Conservation (phyloP, 2,329 filamentous ascomycete genomes). For the Trichoderma brevicompactum region DNA sequence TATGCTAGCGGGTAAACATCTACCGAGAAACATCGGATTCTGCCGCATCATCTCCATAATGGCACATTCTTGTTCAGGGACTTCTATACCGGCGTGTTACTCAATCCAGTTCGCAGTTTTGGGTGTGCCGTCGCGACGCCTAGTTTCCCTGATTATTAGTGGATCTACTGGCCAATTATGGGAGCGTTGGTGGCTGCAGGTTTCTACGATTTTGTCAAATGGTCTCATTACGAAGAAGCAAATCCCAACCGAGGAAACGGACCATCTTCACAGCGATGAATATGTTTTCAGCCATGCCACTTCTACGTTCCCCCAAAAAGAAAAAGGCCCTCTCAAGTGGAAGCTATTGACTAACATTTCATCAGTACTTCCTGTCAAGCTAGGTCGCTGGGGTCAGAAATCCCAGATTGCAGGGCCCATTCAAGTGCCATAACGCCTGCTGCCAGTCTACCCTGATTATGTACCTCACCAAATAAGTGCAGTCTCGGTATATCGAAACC, state of each 20-base stretch:
- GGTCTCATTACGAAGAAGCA: slow-evolving; percentile 9
- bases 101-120: neutral
- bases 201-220: slow-evolving; percentile 11
- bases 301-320: too few species aligned
- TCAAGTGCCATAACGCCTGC: too few species aligned
- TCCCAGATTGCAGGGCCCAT: too few species aligned
- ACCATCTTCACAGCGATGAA: neutral
- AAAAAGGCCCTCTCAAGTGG: too few species aligned
- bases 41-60: neutral
- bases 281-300: too few species aligned
- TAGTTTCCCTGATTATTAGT: neutral
- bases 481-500: too few species aligned
- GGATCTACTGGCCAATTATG: slow-evolving; percentile 8
- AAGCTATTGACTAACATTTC: too few species aligned
- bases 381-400: too few species aligned
- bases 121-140: slow-evolving; percentile 9
- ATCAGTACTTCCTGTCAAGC: too few species aligned
- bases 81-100: neutral
- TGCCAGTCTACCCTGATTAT: too few species aligned
- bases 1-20: neutral
- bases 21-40: neutral
- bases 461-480: too few species aligned
- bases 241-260: slow-evolving; percentile 1
- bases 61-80: neutral
- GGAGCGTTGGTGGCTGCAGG: neutral